Percentiles rank a stretch among this genome's conserved stretches.
Evolutionary conservation across 139 green algal genomes (phyloP).

Genomic region (Yamagishiella unicocca): DNA sequence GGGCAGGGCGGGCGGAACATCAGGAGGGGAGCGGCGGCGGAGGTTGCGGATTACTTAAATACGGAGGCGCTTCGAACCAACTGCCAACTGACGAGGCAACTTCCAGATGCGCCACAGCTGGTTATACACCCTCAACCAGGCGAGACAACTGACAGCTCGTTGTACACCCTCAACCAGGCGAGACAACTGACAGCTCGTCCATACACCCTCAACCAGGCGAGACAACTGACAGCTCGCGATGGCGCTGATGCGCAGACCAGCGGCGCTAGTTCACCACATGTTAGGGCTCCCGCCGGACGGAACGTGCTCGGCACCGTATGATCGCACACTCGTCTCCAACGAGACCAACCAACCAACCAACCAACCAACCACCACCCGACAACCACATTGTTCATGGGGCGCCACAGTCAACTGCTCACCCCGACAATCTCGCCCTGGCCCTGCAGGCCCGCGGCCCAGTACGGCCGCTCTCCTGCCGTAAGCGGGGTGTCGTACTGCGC

Average conservation of each 20-base stretch:
- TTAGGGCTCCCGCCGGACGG: not conserved
- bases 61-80: not conserved
- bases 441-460: slow-evolving; percentile 5
- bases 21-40: not conserved
- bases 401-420: not conserved
- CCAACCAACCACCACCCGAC: too few relatives aligned
- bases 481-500: too few relatives aligned
- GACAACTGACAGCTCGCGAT: not conserved
- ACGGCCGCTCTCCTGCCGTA: too few relatives aligned
- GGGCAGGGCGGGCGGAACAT: not conserved
- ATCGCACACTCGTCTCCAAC: not conserved
- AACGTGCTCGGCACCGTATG: not conserved
- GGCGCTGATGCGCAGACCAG: not conserved
- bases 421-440: slow-evolving; percentile 2
- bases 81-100: too few relatives aligned
- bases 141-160: too few relatives aligned
- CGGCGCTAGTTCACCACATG: not conserved
- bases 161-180: too few relatives aligned
- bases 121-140: too few relatives aligned
- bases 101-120: too few relatives aligned
- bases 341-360: too few relatives aligned
- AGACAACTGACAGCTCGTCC: too few relatives aligned
- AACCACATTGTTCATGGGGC: too few relatives aligned
- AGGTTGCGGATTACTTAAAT: not conserved
- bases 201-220: too few relatives aligned